phyloP scores from a whole-genome alignment of 179 eudicot genomes.

The Camellia oleifera region DNA sequence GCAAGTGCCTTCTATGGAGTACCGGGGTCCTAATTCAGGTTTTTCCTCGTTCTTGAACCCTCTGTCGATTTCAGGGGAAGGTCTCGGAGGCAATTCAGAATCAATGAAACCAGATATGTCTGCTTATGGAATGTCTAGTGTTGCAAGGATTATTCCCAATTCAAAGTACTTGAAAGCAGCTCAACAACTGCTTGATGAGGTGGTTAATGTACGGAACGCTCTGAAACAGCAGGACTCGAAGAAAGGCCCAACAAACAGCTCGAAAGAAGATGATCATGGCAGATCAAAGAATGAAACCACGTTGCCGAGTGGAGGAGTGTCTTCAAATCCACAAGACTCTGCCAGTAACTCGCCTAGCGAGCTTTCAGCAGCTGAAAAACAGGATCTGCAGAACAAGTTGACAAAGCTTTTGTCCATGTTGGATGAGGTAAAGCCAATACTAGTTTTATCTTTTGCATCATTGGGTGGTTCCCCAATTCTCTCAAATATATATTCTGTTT shows the following conservation, averaged over 20 bases:
- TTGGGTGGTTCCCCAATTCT: conserved; percentile 2
- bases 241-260: conserved; percentile 23
- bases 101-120: conserved; percentile 18
- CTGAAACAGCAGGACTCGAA: conserved; percentile 30
- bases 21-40: conserved; percentile 19
- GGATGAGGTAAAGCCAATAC: conserved; percentile 47
- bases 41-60: conserved; percentile 29
- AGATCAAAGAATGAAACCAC: conserved; percentile 22
- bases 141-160: conserved; percentile 33
- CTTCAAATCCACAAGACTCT: conserved; percentile 22
- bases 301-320: conserved; percentile 9
- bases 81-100: conserved; percentile 13
- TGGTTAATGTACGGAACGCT: conserved; percentile 56
- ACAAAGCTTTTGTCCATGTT: conserved; percentile 52
- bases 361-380: conserved; percentile 50
- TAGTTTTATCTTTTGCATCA: background rate
- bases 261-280: conserved; percentile 22
- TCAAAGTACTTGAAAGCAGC: conserved; percentile 60
- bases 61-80: conserved; percentile 19
- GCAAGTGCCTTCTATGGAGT: conserved; percentile 28
- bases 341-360: conserved; percentile 27
- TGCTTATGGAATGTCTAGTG: conserved; percentile 25
- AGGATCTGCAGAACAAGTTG: conserved; percentile 58
- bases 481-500: background rate
- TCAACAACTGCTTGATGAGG: conserved; percentile 62